Evolutionary conservation across 73 alveolate genomes (phyloP).

Genomic region (Blepharisma japonicum): DNA sequence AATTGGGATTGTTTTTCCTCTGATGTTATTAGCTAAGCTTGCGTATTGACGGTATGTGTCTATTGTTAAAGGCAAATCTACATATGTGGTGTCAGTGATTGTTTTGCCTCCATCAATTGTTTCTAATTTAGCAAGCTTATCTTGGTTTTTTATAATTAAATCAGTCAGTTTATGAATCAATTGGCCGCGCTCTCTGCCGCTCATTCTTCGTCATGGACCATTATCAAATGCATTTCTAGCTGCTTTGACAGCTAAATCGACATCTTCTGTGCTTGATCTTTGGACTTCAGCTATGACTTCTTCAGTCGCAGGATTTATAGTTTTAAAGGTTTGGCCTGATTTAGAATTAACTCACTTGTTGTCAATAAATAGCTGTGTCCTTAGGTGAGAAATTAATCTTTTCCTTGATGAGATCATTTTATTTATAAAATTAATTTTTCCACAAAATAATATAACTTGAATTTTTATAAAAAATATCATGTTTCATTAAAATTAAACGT

Average conservation of each 20-base stretch:
- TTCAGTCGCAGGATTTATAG: slow-evolving; percentile 70
- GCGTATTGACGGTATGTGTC: slow-evolving; percentile 65
- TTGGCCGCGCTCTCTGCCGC: slow-evolving; percentile 57
- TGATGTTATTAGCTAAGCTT: slow-evolving; percentile 78
- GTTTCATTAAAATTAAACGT: too few species aligned
- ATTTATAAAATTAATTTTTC: too few species aligned
- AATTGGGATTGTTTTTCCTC: slow-evolving; percentile 58
- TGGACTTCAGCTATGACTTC: slow-evolving; percentile 37
- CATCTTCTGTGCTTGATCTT: slow-evolving; percentile 18
- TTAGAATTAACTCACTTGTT: slow-evolving; percentile 51
- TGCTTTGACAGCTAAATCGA: slow-evolving; percentile 53
- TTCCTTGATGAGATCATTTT: too few species aligned
- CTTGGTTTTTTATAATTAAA: slow-evolving; percentile 39
- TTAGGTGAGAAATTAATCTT: not conserved
- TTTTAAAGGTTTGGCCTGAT: slow-evolving; percentile 43
- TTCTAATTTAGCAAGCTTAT: slow-evolving; percentile 46
- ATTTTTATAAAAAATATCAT: too few species aligned
- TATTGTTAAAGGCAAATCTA: slow-evolving; percentile 38
- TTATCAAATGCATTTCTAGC: slow-evolving; percentile 66
- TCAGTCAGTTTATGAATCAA: slow-evolving; percentile 51
- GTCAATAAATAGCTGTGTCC: slow-evolving; percentile 54
- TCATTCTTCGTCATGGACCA: slow-evolving; percentile 75
- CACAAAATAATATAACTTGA: too few species aligned
- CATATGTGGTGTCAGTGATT: slow-evolving; percentile 26
- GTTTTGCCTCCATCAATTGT: slow-evolving; percentile 61